Evolutionary conservation across 129 eudicot genomes (phyloP).

Genomic region (Ambrosia trifida): DNA sequence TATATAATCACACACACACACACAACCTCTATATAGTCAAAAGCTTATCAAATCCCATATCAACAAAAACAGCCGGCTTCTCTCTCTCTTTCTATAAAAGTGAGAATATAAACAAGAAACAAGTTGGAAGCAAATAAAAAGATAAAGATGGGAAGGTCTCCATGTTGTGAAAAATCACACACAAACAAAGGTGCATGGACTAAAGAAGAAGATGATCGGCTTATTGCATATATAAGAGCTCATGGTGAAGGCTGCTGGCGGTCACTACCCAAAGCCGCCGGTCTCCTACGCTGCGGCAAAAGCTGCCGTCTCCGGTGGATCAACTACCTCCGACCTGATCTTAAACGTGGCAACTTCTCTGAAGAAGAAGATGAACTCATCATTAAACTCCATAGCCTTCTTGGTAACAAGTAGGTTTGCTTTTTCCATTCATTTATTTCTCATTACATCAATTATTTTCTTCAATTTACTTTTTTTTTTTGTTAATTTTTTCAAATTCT

Average conservation of each 20-base stretch:
- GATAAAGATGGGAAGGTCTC: slow-evolving; percentile 86
- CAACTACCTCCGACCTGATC: slow-evolving; percentile 88
- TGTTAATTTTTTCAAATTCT: not conserved
- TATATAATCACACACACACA: slow-evolving; percentile 12
- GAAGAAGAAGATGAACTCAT: slow-evolving; percentile 93
- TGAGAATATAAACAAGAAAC: slow-evolving; percentile 13
- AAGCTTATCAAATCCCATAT: slow-evolving; percentile 71
- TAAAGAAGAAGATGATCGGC: slow-evolving; percentile 94
- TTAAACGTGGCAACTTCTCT: slow-evolving; percentile 90
- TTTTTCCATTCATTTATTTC: not conserved
- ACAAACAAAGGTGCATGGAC: slow-evolving; percentile 99
- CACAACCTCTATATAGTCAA: slow-evolving; percentile 48
- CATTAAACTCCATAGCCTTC: slow-evolving; percentile 85
- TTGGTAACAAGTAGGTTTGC: slow-evolving; percentile 80
- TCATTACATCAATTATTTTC: not conserved
- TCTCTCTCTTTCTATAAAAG: slow-evolving; percentile 9
- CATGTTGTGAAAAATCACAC: slow-evolving; percentile 99
- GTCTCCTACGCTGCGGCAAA: slow-evolving; percentile 95
- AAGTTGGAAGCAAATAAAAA: not conserved
- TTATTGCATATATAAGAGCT: slow-evolving; percentile 70
- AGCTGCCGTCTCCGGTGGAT: slow-evolving; percentile 99
- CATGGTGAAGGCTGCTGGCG: slow-evolving; percentile 99
- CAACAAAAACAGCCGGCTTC: slow-evolving; percentile 46
- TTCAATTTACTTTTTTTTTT: no score
- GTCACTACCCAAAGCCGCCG: slow-evolving; percentile 93